Base-by-base conservation (phyloP, 306 rosid genomes). In the Cicer arietinum region DNA sequence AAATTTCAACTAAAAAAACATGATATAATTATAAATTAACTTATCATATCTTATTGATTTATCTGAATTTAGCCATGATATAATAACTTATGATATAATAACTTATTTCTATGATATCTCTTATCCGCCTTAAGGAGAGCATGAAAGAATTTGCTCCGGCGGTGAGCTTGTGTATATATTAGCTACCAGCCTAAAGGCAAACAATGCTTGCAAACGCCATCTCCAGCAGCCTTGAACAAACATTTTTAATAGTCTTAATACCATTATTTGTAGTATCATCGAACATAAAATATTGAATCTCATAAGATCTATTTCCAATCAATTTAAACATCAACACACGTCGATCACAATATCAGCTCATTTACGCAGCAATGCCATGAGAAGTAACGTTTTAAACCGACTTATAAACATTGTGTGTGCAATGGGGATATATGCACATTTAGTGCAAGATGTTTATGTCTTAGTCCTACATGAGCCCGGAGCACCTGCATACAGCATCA, bases 381-480 rank as follows among this genome's bases (percentile, higher is more conserved):
- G 37, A 79, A 57, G 67, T 64, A 81, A 84, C 73, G 82, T 81
- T 62, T 61, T 73, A 71, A 46, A 43, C 51, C 69, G 62, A 69
- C 79, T 77, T 66, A 39, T 18, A 40, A 37, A 71, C 79, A 47
- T 58, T 74, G 39, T 12, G 77, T 69, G 71, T 52, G 64, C 71
- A 75, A 65, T 64, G 74, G 77, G 46, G 82, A 80, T 80, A 63
- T 75, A 64, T 60, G 79, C 81, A 76, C 64, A 76, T 60, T 14
- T 53, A 77, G 65, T 7, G 78, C 81, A 46, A 66, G 74, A 71
- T 74, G 61, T 50, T 68, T 73, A 47, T 47, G 83, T 47, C 51
- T 54, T 30, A 76, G 59, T 68, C 64, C 70, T 60, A 22, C 80
- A 74, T 53, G 72, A 45, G 76, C 46, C 67, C 73, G 17, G 64